Evolutionary conservation across 768 basidiomycete genomes (phyloP).

Genomic region (Lentinula edodes): DNA sequence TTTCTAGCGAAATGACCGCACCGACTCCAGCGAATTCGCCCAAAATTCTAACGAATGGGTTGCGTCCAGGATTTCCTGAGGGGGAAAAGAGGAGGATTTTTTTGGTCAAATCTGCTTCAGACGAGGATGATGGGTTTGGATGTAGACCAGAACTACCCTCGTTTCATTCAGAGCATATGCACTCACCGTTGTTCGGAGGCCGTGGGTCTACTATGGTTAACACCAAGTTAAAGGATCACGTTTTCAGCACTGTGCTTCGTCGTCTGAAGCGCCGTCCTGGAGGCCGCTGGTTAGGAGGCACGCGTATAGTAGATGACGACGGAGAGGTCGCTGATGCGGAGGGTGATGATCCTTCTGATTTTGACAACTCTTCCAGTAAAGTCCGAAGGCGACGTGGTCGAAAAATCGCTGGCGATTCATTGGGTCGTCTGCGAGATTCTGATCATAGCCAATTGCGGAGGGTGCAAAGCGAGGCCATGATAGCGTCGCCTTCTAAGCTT

Average conservation of each 20-base stretch:
- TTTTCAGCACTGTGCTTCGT: conserved; percentile 84
- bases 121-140: conserved; percentile 21
- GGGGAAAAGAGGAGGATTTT: conserved; percentile 15
- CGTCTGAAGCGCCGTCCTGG: conserved; percentile 56
- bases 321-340: conserved; percentile 43
- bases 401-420: conserved; percentile 8
- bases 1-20: conserved; percentile 33
- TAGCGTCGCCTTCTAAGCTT: conserved; percentile 31
- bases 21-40: conserved; percentile 50
- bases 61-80: conserved; percentile 20
- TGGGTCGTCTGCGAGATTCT: conserved; percentile 32
- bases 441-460: conserved; percentile 46
- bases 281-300: conserved; percentile 28
- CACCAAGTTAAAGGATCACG: conserved; percentile 90
- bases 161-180: conserved; percentile 33
- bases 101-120: conserved; percentile 18
- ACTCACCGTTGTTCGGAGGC: conserved; percentile 55
- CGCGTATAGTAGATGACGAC: conserved; percentile 48
- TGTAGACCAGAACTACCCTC: conserved; percentile 28
- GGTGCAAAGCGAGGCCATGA: conserved; percentile 56
- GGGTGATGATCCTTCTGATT: conserved; percentile 20
- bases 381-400: conserved; percentile 36
- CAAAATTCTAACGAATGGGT: conserved; percentile 20
- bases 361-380: conserved; percentile 21
- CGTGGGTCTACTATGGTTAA: conserved; percentile 93